Conservation (phyloP, 2,329 filamentous ascomycete species). For the Scopulariopsis brevicaulis region DNA sequence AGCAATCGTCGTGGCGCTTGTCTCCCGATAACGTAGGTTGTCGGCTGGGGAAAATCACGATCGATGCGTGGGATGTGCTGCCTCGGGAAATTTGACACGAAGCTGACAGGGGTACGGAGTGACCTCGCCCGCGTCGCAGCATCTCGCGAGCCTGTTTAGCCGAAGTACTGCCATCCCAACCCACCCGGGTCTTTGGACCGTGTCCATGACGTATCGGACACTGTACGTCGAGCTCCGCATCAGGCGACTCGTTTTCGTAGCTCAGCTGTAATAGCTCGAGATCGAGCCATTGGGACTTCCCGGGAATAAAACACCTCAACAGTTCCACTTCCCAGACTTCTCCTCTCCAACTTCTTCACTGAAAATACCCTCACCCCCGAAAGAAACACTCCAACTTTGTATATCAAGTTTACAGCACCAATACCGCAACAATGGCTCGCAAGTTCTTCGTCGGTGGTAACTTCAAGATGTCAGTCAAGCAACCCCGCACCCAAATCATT, state of each 20-base stretch:
- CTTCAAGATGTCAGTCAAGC: conserved; percentile 83
- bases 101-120: not conserved
- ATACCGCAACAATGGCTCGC: conserved; percentile 60
- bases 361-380: not conserved
- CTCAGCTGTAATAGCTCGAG: not conserved
- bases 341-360: not conserved
- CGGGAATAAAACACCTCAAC: conserved; percentile 1
- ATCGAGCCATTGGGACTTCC: not conserved
- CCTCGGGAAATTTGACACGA: conserved; percentile 4
- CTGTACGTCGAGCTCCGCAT: not conserved
- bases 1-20: not conserved
- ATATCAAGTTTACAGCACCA: not conserved
- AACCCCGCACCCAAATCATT: conserved; percentile 13
- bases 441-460: conserved; percentile 97
- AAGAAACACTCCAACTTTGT: not conserved
- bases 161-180: not conserved
- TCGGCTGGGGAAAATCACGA: not conserved
- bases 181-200: not conserved
- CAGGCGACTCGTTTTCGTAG: conserved; percentile 5
- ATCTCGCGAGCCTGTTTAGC: not conserved
- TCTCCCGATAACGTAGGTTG: not conserved
- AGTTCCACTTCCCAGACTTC: not conserved
- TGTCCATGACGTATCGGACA: not conserved
- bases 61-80: not conserved
- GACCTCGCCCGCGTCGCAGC: not conserved